A percentile compares a stretch with the other conserved stretches of the same genome.
Conservation (phyloP, 148 eudicot species). For the Rheum nobile region DNA sequence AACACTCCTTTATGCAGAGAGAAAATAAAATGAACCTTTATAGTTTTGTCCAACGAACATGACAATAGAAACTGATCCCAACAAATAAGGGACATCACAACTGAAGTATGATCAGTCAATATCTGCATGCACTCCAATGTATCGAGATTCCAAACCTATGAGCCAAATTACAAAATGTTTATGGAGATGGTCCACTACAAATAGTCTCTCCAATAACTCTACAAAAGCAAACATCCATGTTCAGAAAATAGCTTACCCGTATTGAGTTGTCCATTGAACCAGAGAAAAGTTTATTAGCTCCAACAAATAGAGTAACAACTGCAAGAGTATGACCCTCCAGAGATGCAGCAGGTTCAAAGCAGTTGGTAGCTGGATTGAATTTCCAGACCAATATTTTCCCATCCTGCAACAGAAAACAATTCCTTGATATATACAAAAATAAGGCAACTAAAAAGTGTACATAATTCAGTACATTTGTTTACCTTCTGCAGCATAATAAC, state of each 20-base stretch:
- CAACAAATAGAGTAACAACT: slow-evolving; percentile 80
- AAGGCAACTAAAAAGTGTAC: neutral
- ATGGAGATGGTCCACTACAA: neutral
- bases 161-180: neutral
- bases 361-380: slow-evolving; percentile 55
- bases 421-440: neutral
- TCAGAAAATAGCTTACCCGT: slow-evolving; percentile 28
- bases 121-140: slow-evolving; percentile 83
- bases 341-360: slow-evolving; percentile 90
- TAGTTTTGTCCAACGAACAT: slow-evolving; percentile 78
- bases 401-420: slow-evolving; percentile 37
- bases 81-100: slow-evolving; percentile 93
- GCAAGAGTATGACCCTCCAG: slow-evolving; percentile 67
- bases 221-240: neutral
- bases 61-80: slow-evolving; percentile 95
- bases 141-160: slow-evolving; percentile 94
- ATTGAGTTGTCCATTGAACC: slow-evolving; percentile 89
- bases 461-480: too few relatives aligned
- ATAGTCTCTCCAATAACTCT: too few relatives aligned
- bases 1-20: neutral
- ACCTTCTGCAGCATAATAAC: neutral
- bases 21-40: slow-evolving; percentile 40
- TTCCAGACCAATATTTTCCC: slow-evolving; percentile 90
- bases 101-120: slow-evolving; percentile 62
- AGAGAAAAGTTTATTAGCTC: slow-evolving; percentile 87